These are phyloP conservation scores for Pichia sp. DNA, from an alignment of 1,139 yeast genomes.

Conservation along the genomic window DNA sequence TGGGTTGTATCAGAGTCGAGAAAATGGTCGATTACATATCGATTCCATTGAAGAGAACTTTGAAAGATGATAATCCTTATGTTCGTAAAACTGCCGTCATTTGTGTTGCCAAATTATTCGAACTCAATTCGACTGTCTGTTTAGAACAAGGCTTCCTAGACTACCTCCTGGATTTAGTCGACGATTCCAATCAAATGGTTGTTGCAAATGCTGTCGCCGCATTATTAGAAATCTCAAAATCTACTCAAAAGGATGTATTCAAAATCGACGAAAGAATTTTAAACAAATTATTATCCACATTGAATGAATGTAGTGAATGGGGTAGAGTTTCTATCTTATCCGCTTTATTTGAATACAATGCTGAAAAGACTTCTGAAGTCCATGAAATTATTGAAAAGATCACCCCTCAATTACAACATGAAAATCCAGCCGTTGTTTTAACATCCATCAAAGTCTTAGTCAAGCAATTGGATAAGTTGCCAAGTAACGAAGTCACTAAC, in stretches of 20 bases:
- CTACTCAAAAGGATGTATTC: slow-evolving; percentile 39
- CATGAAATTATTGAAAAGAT: slow-evolving; percentile 87
- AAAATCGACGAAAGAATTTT: slow-evolving; percentile 46
- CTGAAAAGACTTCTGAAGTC: slow-evolving; percentile 61
- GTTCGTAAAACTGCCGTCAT: slow-evolving; percentile 98
- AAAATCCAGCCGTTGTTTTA: slow-evolving; percentile 92
- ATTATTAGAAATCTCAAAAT: slow-evolving; percentile 65
- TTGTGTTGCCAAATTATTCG: slow-evolving; percentile 94
- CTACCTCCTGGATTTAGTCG: slow-evolving; percentile 64
- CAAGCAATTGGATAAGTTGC: slow-evolving; percentile 60
- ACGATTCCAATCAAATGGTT: slow-evolving; percentile 95
- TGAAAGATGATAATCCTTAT: slow-evolving; percentile 92
- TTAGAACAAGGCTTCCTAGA: slow-evolving; percentile 85
- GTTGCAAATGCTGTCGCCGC: slow-evolving; percentile 92
- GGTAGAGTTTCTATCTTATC: slow-evolving; percentile 90
- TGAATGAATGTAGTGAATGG: slow-evolving; percentile 99
- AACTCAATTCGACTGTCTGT: slow-evolving; percentile 77
- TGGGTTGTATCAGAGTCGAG: slow-evolving; percentile 97
- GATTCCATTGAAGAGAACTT: slow-evolving; percentile 79
- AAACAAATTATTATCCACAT: slow-evolving; percentile 70
- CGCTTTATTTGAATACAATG: slow-evolving; percentile 71
- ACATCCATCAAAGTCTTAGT: slow-evolving; percentile 82
- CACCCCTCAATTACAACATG: slow-evolving; percentile 96
- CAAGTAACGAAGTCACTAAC: slow-evolving; percentile 41
- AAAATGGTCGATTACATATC: slow-evolving; percentile 96